A percentile compares a stretch with the other conserved stretches of the same genome.
Evolutionary conservation across 352 stramenopile species (phyloP).

Genomic region (Pelagophyceae sp.): DNA sequence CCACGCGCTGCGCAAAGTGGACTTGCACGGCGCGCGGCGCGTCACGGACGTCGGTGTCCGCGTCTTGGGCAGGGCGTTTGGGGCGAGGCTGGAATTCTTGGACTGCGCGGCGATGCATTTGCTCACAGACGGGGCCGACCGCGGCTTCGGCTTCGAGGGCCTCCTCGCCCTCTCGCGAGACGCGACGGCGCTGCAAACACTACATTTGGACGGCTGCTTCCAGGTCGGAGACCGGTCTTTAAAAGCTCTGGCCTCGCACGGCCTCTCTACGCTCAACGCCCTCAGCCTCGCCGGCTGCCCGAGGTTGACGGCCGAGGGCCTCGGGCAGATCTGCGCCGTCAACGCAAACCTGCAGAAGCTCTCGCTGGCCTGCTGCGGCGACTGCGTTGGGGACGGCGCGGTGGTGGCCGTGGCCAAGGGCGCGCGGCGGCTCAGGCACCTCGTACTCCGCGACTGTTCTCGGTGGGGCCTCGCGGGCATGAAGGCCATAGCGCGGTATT

Average conservation of each 20-base stretch:
- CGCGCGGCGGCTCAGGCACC: slow-evolving; percentile 30
- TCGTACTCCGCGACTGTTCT: slow-evolving; percentile 42
- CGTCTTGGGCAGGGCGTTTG: slow-evolving; percentile 40
- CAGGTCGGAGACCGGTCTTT: slow-evolving; percentile 65
- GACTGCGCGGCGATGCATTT: slow-evolving; percentile 67
- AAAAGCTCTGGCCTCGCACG: slow-evolving; percentile 50
- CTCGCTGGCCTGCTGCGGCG: slow-evolving; percentile 41
- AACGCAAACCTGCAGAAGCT: slow-evolving; percentile 22
- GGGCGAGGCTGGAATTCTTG: slow-evolving; percentile 39
- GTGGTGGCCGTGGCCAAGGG: slow-evolving; percentile 35
- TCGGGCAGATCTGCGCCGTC: slow-evolving; percentile 48
- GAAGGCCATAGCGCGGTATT: slow-evolving; percentile 35
- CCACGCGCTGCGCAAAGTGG: slow-evolving; percentile 58
- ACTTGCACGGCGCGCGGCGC: slow-evolving; percentile 48
- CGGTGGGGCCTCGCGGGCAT: slow-evolving; percentile 37
- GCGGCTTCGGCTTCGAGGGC: slow-evolving; percentile 77
- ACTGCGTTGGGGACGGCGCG: slow-evolving; percentile 41
- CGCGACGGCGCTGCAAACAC: slow-evolving; percentile 34
- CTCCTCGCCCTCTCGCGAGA: slow-evolving; percentile 66
- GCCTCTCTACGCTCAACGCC: slow-evolving; percentile 48
- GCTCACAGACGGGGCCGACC: slow-evolving; percentile 78
- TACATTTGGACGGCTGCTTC: slow-evolving; percentile 62
- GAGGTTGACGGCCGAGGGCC: slow-evolving; percentile 58
- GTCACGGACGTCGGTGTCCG: slow-evolving; percentile 53
- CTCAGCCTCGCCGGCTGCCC: slow-evolving; percentile 69